phyloP scores from a whole-genome alignment of 2,329 filamentous ascomycete species.

The Trichoderma afroharzianum region DNA sequence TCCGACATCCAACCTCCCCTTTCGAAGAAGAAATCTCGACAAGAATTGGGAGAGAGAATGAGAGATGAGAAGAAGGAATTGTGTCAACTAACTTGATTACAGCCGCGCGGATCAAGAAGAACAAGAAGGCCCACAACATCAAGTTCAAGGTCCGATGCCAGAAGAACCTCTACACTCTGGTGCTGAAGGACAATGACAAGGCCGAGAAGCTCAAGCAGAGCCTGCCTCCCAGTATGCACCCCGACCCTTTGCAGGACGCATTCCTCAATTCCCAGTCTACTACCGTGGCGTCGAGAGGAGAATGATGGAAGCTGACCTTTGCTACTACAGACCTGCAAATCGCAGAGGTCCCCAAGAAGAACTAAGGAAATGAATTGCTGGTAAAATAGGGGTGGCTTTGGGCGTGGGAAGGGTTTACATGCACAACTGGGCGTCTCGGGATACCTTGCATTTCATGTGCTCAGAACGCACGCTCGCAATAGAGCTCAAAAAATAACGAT shows the following conservation, averaged over 20 bases:
- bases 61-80: conserved; percentile 2
- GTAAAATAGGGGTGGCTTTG: conserved; percentile 23
- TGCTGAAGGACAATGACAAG: conserved; percentile 98
- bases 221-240: conserved; percentile 84
- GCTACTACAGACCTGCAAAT: conserved; percentile 44
- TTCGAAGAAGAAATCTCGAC: neutral
- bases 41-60: neutral
- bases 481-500: conserved; percentile 35
- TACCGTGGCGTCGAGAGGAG: conserved; percentile 15
- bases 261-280: neutral
- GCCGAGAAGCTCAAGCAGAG: conserved; percentile 99
- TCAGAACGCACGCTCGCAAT: conserved; percentile 38
- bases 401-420: conserved; percentile 34
- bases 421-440: conserved; percentile 54
- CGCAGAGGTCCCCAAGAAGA: conserved; percentile 56
- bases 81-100: conserved; percentile 32
- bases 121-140: conserved; percentile 83
- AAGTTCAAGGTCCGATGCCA: conserved; percentile 99
- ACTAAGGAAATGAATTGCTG: conserved; percentile 29
- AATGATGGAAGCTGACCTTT: conserved; percentile 11
- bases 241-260: neutral
- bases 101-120: conserved; percentile 96
- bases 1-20: neutral
- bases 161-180: conserved; percentile 93
- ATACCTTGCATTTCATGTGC: conserved; percentile 51